Base-by-base conservation (phyloP, 495 filamentous ascomycete genomes). In the Aspergillus ellipticus region DNA sequence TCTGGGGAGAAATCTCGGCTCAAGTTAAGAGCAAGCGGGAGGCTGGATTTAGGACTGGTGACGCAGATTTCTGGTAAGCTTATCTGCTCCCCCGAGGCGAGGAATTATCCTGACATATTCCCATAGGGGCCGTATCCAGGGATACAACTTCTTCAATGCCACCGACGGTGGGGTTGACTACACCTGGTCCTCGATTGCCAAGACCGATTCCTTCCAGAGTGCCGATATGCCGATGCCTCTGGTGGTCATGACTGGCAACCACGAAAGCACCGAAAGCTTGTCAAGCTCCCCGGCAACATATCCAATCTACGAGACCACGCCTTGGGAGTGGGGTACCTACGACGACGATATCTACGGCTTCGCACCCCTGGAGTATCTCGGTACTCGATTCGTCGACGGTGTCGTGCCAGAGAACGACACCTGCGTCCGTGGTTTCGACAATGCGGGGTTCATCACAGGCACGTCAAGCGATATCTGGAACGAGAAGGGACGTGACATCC, bases 101-200 rank as follows among this genome's bases (percentile, higher is more conserved):
- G 19, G 22, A 39, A 47, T 24, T 5, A 16, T 0, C 42, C 31
- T 57, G 19, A 51, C 46, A 31, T 22, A 20, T 43, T 5, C 47
- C 20, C 17, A 20, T 33, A 59, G 60, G 56, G 78, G 73, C 13
- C 82, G 89, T 16, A 85, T 85, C 7, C 74, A 93, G 26, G 84
- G 83, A 29, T 89, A 82, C 60, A 88, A 94, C 64, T 78, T 96
- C 51, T 78, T 95, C 63, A 85, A 90, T 67, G 86, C 77, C 21
- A 73, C 75, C 3, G 70, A 90, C 60, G 90, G 90, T 28, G 90
- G 89, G 0, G 84, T 87, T 41, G 77, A 76, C 3, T 86, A 85
- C 61, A 95, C 90, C n/a, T 94, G 83, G 71, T 91, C 88, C 41
- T 92, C 88, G 29, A 90, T 96, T 64, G 83, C 86, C 15, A 67